Evolutionary conservation across 352 stramenopile species (phyloP), one percentile per base, ranked within the genome.

Genomic region (Phytophthora rubi): DNA sequence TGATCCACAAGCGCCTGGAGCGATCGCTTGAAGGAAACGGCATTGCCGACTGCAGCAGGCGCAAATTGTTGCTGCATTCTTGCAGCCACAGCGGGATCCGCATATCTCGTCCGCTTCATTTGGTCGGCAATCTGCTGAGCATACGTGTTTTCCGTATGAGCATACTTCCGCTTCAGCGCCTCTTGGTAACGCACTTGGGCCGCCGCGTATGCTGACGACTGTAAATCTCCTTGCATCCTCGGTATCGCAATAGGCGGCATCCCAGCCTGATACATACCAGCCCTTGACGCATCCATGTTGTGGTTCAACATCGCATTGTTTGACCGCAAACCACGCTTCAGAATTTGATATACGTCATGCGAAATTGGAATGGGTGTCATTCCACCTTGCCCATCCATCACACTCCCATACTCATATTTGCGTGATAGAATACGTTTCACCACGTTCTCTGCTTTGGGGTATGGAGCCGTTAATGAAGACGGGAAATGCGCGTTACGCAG

Each of bases 1-100:
- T 87, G 76, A 26, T 92, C 87, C 13, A 88, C 83, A 21, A 94
- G 77, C 2, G 76, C 71, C 55, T 94, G 87, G 37, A 92, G 72
- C 21, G 76, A 83, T 4, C 71, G 68, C 52, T 89, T 89, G 48
- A 89, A 86, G 2, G 65, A 68, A 21, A 73, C 53, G n/a, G 76
- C 33, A 39, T 68, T 71, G 49, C 23, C 70, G 6, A 23, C 45
- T 37, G 58, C 28, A 45, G 33, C 49, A 52, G 58, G 33, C n/a
- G 73, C 55, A 23, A 65, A 57, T 51, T 60, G 59, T 48, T 78
- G 70, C 12, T 74, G 70, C 49, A 66, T 71, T 65, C 62, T 55
- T 51, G 57, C 52, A 45, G 53, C 13, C 33, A 12, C 44, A 45
- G 42, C 65, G 39, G 65, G 53, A 47, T 64, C 62, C 23, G 48